These are phyloP conservation scores for Monascus ruber DNA, from an alignment of 2,329 filamentous ascomycete species.

Conservation along the genomic window DNA sequence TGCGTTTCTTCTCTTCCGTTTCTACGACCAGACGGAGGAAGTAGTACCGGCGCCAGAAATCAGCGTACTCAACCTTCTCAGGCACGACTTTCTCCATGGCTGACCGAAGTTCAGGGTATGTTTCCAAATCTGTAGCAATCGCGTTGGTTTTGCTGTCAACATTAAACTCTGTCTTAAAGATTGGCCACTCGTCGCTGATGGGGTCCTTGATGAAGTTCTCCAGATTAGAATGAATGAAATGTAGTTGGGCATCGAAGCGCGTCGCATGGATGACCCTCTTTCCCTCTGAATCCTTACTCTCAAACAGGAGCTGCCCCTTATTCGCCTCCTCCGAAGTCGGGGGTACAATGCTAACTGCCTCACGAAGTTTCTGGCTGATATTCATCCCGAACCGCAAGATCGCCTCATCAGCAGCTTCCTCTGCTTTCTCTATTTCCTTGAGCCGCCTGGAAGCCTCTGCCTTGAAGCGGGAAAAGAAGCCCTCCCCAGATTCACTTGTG, in stretches of 20 bases:
- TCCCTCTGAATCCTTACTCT: constrained; percentile 79
- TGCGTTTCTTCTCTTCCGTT: constrained; percentile 76
- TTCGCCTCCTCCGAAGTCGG: constrained; percentile 43
- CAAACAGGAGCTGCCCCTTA: constrained; percentile 60
- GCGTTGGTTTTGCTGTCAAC: constrained; percentile 73
- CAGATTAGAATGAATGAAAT: constrained; percentile 79
- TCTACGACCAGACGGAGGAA: constrained; percentile 88
- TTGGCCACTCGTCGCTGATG: constrained; percentile 58
- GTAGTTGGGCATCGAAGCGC: constrained; percentile 86
- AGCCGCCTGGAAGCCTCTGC: constrained; percentile 69
- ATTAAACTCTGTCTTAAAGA: constrained; percentile 65
- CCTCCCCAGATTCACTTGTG: constrained; percentile 34
- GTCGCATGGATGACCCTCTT: constrained; percentile 93
- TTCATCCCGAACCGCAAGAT: constrained; percentile 84
- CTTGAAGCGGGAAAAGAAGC: constrained; percentile 65
- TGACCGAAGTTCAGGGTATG: constrained; percentile 69
- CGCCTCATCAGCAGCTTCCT: constrained; percentile 93
- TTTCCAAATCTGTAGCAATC: constrained; percentile 70
- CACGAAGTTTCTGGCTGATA: constrained; percentile 76
- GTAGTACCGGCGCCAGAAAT: constrained; percentile 94
- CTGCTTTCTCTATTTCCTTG: constrained; percentile 80
- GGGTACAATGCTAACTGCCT: constrained; percentile 79
- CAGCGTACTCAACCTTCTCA: constrained; percentile 72
- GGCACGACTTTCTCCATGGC: constrained; percentile 98
- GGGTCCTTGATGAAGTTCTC: constrained; percentile 80